Evolutionary conservation across 2,329 filamentous ascomycete species (phyloP).

Genomic region (Escovopsis sp.): DNA sequence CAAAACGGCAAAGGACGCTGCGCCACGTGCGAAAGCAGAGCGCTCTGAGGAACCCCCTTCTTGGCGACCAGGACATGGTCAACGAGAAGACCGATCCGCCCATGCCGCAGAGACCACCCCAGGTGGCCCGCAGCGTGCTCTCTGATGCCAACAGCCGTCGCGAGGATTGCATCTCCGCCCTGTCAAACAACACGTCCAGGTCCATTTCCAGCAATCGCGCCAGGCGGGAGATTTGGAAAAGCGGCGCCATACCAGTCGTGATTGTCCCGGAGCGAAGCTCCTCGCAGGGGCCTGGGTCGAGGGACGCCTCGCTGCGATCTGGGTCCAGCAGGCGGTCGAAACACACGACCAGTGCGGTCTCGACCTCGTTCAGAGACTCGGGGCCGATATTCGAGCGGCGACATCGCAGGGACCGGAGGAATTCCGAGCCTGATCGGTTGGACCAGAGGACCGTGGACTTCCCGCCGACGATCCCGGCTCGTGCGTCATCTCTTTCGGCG

Average conservation of each 20-base stretch:
- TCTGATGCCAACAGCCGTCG: slow-evolving; percentile 16
- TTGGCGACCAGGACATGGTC: slow-evolving; percentile 5
- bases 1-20: slow-evolving; percentile 37
- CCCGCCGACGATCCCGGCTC: slow-evolving; percentile 39
- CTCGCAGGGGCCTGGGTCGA: slow-evolving; percentile 36
- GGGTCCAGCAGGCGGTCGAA: slow-evolving; percentile 44
- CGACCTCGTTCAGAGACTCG: slow-evolving; percentile 30
- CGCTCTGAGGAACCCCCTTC: slow-evolving; percentile 30
- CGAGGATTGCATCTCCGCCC: slow-evolving; percentile 35
- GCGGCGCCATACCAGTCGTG: slow-evolving; percentile 46
- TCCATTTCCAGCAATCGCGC: slow-evolving; percentile 39
- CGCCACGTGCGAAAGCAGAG: slow-evolving; percentile 46
- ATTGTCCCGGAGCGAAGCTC: slow-evolving; percentile 45
- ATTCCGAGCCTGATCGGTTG: slow-evolving; percentile 34
- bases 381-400: slow-evolving; percentile 29
- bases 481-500: slow-evolving; percentile 47
- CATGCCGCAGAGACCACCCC: slow-evolving; percentile 14
- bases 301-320: slow-evolving; percentile 42
- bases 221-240: slow-evolving; percentile 43
- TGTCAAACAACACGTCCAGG: slow-evolving; percentile 31
- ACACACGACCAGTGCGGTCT: slow-evolving; percentile 36
- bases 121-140: slow-evolving; percentile 13
- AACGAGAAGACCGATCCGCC: slow-evolving; percentile 6
- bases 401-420: slow-evolving; percentile 24
- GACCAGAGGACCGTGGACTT: slow-evolving; percentile 46